Evolutionary conservation across 331 rosid species (phyloP), one percentile per base, ranked within the genome.

Genomic region (Rosa hybrid): DNA sequence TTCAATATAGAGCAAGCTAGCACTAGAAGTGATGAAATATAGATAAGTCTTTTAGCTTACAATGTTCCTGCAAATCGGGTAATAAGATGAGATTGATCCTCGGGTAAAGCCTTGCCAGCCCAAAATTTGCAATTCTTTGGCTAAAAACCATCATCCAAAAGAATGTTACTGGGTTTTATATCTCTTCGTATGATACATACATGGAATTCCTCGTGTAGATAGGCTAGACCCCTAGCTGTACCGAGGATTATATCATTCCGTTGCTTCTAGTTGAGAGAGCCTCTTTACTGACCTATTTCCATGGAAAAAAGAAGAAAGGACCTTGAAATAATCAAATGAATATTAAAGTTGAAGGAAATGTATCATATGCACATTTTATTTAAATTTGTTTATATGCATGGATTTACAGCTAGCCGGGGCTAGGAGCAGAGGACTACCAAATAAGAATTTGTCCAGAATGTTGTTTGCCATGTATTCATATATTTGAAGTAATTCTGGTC

Each of bases 31-130:
- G 30, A 53, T 10, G 20, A 51, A 53, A 23, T 21, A 10, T 60
- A 8, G 14, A 23, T 10, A 3, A 11, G 38, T 10, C 6, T 0
- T 21, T 44, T 45, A n/a, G 38, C 96, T 85, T 82, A 89, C 96
- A 91, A 77, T 81, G 92, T 89, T 85, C 96, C 94, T 11, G 94
- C 94, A 84, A 91, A 84, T 82, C 82, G 84, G 80, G 96, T 91
- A 80, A 88, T 89, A 17, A 91, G 87, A 86, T 91, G 93, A 62
- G 90, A 86, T 60, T 78, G 83, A 41, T 91, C 88, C 70, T 67
- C 88, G 0, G 92, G 94, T 10, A 51, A 79, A 90, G 91, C 65
- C 91, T 74, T 14, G 93, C 93, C 78, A 91, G 80, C 3, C 96
- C 96, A 78, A 89, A 91, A 82, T 91, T 93, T 42, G 96, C 90